phyloP scores from a whole-genome alignment of 306 rosid species.

The Biancaea sappan region DNA sequence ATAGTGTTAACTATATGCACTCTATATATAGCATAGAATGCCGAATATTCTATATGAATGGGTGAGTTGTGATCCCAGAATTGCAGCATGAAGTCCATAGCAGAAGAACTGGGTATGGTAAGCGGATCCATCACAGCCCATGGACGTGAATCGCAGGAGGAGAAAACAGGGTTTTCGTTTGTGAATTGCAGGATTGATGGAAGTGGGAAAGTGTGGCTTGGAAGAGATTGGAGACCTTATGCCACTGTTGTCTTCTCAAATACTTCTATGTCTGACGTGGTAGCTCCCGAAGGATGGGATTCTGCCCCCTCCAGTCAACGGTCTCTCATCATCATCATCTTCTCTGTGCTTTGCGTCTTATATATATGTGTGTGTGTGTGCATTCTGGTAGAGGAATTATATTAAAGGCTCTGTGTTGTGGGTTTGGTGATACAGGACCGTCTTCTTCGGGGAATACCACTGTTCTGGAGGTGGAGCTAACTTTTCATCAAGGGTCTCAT shows the following conservation, averaged over 20 bases:
- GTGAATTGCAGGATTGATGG: constrained; percentile 77
- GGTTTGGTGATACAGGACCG: no score
- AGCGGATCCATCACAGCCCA: constrained; percentile 85
- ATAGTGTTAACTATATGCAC: background rate
- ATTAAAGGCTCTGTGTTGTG: no score
- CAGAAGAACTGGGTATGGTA: constrained; percentile 33
- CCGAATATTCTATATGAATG: no score
- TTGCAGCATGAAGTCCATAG: constrained; percentile 64
- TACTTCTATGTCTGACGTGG: constrained; percentile 67
- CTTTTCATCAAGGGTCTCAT: no score
- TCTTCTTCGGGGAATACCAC: no score
- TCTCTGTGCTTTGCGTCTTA: no score
- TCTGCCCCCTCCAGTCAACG: constrained; percentile 63
- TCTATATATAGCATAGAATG: background rate
- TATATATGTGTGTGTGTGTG: no score
- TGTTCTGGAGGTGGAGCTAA: no score
- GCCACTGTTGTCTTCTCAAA: constrained; percentile 66
- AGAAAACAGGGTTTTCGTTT: constrained; percentile 71
- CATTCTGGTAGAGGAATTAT: no score
- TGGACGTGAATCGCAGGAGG: constrained; percentile 49
- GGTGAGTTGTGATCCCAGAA: constrained; percentile 43
- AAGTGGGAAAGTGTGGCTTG: constrained; percentile 84
- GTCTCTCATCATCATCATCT: constrained; percentile 40
- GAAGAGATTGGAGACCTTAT: constrained; percentile 79
- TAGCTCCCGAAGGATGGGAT: constrained; percentile 73